Base-by-base conservation (phyloP, 2,329 filamentous ascomycete species). In the Pseudocercospora cruenta region DNA sequence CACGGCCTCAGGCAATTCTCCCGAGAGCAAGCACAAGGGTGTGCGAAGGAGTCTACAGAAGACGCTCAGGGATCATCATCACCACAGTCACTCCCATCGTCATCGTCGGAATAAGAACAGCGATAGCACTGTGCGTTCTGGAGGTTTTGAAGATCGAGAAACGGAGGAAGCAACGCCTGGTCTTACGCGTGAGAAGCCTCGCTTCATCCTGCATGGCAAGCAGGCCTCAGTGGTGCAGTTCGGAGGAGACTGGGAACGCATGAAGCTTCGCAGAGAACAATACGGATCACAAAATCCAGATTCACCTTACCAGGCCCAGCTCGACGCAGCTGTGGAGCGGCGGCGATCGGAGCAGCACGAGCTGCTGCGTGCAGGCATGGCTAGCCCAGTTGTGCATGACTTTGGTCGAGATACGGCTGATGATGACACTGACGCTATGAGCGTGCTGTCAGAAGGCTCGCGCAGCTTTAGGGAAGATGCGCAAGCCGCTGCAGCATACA, bases 181-280 rank as follows among this genome's bases (percentile, higher is more conserved):
- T 10, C 84, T 99, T 12, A 84, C 91, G 6, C 88, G 95, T 57
- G 90, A 91, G 12, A 88, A 91, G 12, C 93, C 93, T 4, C 96
- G 92, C 73, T 99, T 99, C 78, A 96, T 95, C 3, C 90, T 99
- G 3, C 95, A 99, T 75, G 94, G 95, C 67, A 99, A 98, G 82
- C 98, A 99, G 79, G 95, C 95, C 2, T 97, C 93, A 0, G 92
- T 99, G 63, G 92, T 99, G 71, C 96, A 92, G n/a, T 96, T 99
- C 76, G 93, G 94, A 8, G 89, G 90, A n/a, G 94, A 97, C 72
- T 89, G 97, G 82, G 77, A 78, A 53, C 73, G 73, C 28, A 77
- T 78, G 71, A 71, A 71, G 57, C 33, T 70, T 31, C 71, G 76
- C 14, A 70, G 75, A 58, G 76, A 78, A 67, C 69, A 70, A 59